Evolutionary conservation across 345 rosid genomes (phyloP).

Genomic region (Triadica sebifera): DNA sequence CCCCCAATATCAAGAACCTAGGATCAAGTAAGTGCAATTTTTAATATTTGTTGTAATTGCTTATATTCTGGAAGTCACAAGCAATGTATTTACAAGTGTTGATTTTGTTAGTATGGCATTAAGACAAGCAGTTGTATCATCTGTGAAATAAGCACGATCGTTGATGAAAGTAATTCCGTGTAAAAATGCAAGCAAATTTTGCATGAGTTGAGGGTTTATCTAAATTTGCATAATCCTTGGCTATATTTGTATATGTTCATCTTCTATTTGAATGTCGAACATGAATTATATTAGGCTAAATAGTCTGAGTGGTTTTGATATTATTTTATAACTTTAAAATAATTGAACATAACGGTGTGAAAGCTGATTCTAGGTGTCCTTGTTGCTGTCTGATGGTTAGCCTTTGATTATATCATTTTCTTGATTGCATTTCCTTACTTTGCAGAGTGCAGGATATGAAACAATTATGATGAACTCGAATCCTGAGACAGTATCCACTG

Average conservation of each 20-base stretch:
- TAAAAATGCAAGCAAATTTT: background rate
- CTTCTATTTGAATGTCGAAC: background rate
- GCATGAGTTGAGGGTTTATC: background rate
- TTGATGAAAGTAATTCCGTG: background rate
- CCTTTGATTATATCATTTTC: background rate
- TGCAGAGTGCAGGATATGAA: conserved; percentile 94
- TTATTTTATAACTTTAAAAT: background rate
- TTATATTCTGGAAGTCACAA: conserved; percentile 6
- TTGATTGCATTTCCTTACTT: background rate
- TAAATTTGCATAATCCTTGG: conserved; percentile 14
- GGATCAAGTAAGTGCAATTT: background rate
- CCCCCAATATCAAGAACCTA: background rate
- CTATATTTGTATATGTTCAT: background rate
- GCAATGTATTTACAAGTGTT: conserved; percentile 4
- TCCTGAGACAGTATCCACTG: conserved; percentile 96
- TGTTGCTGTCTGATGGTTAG: background rate
- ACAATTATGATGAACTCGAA: conserved; percentile 98
- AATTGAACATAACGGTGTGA: background rate
- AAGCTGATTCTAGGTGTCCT: background rate
- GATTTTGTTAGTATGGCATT: background rate
- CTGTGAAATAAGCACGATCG: background rate
- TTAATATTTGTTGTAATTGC: background rate
- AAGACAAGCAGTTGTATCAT: background rate
- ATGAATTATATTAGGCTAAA: background rate
- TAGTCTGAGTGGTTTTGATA: background rate